Evolutionary conservation across 805 yeast species (phyloP).

Genomic region (Kuraishia floccosa): DNA sequence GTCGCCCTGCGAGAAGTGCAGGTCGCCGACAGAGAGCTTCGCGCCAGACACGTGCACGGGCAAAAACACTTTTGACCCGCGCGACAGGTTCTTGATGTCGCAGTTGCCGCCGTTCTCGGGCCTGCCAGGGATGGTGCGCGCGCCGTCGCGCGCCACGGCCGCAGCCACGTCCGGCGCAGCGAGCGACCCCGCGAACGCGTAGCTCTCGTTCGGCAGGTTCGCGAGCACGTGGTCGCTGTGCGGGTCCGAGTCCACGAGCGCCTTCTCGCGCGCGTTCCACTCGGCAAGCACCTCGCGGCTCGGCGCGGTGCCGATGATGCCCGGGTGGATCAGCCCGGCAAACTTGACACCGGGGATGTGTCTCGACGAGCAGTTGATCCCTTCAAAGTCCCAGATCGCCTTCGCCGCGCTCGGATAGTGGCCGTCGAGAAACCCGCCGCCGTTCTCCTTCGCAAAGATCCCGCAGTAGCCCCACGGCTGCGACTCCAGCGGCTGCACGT

Average conservation of each 20-base stretch:
- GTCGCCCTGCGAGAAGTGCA: slow-evolving; percentile 42
- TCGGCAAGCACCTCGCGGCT: slow-evolving; percentile 26
- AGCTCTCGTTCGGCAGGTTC: slow-evolving; percentile 20
- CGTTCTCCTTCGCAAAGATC: slow-evolving; percentile 33
- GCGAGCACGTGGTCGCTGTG: slow-evolving; percentile 26
- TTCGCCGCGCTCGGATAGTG: slow-evolving; percentile 40
- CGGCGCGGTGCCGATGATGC: slow-evolving; percentile 41
- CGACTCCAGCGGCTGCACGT: slow-evolving; percentile 38
- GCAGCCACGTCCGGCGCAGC: slow-evolving; percentile 18
- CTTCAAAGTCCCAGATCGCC: slow-evolving; percentile 41
- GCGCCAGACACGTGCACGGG: slow-evolving; percentile 38
- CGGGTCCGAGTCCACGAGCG: slow-evolving; percentile 21
- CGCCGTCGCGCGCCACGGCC: slow-evolving; percentile 28
- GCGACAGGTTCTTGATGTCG: slow-evolving; percentile 36
- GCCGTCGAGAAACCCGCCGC: slow-evolving; percentile 38
- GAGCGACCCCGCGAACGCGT: slow-evolving; percentile 27
- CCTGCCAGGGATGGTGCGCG: slow-evolving; percentile 40
- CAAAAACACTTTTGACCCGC: slow-evolving; percentile 36
- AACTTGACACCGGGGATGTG: slow-evolving; percentile 38
- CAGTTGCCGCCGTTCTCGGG: slow-evolving; percentile 46
- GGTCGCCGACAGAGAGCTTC: slow-evolving; percentile 34
- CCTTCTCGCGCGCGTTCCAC: slow-evolving; percentile 33
- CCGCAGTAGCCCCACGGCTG: slow-evolving; percentile 47
- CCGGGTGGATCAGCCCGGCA: slow-evolving; percentile 40
- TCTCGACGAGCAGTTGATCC: slow-evolving; percentile 35